Conservation (phyloP, 345 rosid genomes). For the Camelina sativa region DNA sequence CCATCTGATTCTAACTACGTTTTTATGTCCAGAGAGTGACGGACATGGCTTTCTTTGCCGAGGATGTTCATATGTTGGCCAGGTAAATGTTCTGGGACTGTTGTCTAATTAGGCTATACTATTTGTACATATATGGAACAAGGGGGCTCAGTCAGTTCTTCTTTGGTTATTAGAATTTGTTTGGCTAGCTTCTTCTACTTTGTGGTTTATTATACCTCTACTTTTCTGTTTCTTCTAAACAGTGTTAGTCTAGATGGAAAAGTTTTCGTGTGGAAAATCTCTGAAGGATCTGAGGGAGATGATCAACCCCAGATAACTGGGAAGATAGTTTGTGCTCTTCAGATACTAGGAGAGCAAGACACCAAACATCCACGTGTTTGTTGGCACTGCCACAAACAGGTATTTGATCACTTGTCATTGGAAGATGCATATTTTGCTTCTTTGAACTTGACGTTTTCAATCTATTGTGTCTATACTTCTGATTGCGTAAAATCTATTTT, state of each 20-base stretch:
- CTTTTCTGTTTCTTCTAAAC: constrained; percentile 39
- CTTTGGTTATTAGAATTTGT: not conserved
- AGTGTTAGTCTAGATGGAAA: constrained; percentile 84
- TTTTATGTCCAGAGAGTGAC: constrained; percentile 64
- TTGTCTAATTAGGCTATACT: not conserved
- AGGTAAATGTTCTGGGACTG: constrained; percentile 55
- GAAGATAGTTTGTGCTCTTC: constrained; percentile 63
- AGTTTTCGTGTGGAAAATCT: constrained; percentile 73
- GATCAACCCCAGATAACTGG: constrained; percentile 75
- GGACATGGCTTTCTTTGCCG: constrained; percentile 93
- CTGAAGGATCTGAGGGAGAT: constrained; percentile 80
- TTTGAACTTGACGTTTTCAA: not conserved
- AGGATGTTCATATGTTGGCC: constrained; percentile 92
- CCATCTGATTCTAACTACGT: constrained; percentile 22
- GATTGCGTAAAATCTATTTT: constrained; percentile 6
- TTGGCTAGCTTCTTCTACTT: constrained; percentile 12
- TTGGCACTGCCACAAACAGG: constrained; percentile 97
- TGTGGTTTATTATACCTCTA: constrained; percentile 3
- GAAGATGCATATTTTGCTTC: constrained; percentile 14
- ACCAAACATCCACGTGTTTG: constrained; percentile 76
- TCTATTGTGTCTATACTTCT: not conserved
- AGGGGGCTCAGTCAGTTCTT: not conserved
- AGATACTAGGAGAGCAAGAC: constrained; percentile 61
- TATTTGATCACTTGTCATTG: constrained; percentile 45
- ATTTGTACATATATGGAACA: not conserved